phyloP scores from a whole-genome alignment of 2,329 filamentous ascomycete genomes.

The Epichloe baconii region DNA sequence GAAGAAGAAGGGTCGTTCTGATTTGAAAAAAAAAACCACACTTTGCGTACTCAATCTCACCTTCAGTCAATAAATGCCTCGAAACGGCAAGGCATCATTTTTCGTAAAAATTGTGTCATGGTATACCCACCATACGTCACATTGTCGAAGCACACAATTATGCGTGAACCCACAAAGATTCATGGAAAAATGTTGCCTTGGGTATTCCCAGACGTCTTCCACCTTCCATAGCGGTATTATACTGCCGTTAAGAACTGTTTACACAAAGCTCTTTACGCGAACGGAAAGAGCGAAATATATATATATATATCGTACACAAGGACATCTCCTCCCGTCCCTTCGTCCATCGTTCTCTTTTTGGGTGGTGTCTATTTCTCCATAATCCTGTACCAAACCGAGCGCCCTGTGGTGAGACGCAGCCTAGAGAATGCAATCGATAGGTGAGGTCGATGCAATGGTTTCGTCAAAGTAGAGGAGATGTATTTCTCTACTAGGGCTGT shows the following conservation, averaged over 20 bases:
- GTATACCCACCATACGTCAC: not conserved
- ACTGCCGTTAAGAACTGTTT: conserved; percentile 24
- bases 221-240: conserved; percentile 15
- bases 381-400: not conserved
- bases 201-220: conserved; percentile 16
- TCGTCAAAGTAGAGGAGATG: not conserved
- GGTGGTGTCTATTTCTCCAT: not conserved
- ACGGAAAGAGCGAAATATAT: conserved; percentile 19
- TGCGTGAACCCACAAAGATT: conserved; percentile 14
- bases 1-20: not conserved
- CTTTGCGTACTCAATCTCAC: not conserved
- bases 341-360: not conserved
- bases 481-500: not conserved
- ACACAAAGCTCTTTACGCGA: conserved; percentile 28
- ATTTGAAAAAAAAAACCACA: not conserved
- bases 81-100: no score
- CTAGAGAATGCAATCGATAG: not conserved
- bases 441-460: not conserved
- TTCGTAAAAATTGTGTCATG: no score
- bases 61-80: no score
- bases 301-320: conserved; percentile 27
- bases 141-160: not conserved
- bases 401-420: not conserved
- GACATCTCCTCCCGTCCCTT: conserved; percentile 1
- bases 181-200: conserved; percentile 12